A percentile compares a stretch with the other conserved stretches of the same genome.
Evolutionary conservation across 2,329 filamentous ascomycete species (phyloP).

Genomic region (Pezicula neosporulosa): DNA sequence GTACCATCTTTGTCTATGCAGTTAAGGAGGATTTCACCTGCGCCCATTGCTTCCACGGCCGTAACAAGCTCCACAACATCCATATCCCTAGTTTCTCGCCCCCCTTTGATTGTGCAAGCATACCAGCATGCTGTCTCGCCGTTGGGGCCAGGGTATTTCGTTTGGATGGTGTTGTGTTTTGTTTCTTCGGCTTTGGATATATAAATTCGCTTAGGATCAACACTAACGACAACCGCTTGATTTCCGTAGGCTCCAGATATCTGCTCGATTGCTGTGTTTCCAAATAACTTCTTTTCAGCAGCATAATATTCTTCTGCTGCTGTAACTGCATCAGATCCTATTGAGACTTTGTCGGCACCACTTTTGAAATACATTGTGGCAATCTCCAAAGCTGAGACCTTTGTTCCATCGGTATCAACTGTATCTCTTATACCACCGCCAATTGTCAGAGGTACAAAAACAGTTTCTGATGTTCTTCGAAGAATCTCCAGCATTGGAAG

Average conservation of each 20-base stretch:
- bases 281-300: conserved; percentile 63
- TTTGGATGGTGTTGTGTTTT: conserved; percentile 71
- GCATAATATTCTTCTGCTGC: conserved; percentile 90
- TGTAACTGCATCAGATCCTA: conserved; percentile 89
- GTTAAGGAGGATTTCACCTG: conserved; percentile 91
- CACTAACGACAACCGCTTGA: conserved; percentile 93
- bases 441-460: conserved; percentile 94
- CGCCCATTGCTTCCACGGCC: conserved; percentile 93
- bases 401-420: conserved; percentile 80
- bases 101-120: conserved; percentile 94
- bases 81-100: conserved; percentile 88
- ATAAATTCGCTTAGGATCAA: conserved; percentile 91
- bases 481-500: conserved; percentile 95
- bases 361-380: conserved; percentile 97
- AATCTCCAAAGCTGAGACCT: conserved; percentile 86
- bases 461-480: conserved; percentile 78
- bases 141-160: conserved; percentile 63
- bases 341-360: conserved; percentile 95
- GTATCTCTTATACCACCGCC: conserved; percentile 95
- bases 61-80: conserved; percentile 85
- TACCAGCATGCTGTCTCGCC: conserved; percentile 92
- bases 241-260: conserved; percentile 93
- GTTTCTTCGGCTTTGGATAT: conserved; percentile 65
- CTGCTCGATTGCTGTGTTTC: conserved; percentile 89
- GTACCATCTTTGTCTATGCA: conserved; percentile 97